Percentiles rank a stretch among this genome's conserved stretches.
These are phyloP conservation scores for Crithidia expoeki DNA, from an alignment of 208 protist species.

Conservation along the genomic window DNA sequence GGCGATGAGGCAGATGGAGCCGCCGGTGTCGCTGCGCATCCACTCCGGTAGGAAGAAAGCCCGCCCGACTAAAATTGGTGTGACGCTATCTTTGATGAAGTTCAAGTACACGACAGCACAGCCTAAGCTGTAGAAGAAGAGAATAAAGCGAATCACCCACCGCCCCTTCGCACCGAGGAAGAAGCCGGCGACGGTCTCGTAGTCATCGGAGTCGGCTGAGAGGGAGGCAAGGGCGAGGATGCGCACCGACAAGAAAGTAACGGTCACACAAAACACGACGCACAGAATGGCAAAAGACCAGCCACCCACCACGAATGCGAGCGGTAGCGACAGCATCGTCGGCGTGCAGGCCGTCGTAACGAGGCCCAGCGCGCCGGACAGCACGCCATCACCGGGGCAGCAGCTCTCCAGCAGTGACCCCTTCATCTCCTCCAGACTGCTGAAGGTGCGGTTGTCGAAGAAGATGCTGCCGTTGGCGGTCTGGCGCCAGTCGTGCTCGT, in stretches of 20 bases:
- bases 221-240: slow-evolving; percentile 76
- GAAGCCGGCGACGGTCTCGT: slow-evolving; percentile 76
- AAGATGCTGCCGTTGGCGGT: slow-evolving; percentile 50
- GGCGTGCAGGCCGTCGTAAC: slow-evolving; percentile 72
- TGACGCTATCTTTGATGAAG: slow-evolving; percentile 77
- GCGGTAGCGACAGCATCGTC: slow-evolving; percentile 73
- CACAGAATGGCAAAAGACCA: slow-evolving; percentile 51
- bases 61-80: slow-evolving; percentile 45
- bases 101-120: slow-evolving; percentile 70
- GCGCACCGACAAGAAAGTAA: slow-evolving; percentile 75
- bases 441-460: slow-evolving; percentile 72
- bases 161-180: slow-evolving; percentile 61
- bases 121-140: slow-evolving; percentile 85
- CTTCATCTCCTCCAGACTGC: slow-evolving; percentile 76
- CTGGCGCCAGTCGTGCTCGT: slow-evolving; percentile 45
- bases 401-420: slow-evolving; percentile 71
- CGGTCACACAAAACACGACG: slow-evolving; percentile 58
- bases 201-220: slow-evolving; percentile 77
- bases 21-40: slow-evolving; percentile 53
- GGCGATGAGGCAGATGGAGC: slow-evolving; percentile 46
- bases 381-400: slow-evolving; percentile 72
- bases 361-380: slow-evolving; percentile 68
- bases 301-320: slow-evolving; percentile 74
- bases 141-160: slow-evolving; percentile 53
- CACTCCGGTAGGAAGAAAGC: slow-evolving; percentile 60